phyloP scores from a whole-genome alignment of 805 yeast species.

The Candida ulmi region DNA sequence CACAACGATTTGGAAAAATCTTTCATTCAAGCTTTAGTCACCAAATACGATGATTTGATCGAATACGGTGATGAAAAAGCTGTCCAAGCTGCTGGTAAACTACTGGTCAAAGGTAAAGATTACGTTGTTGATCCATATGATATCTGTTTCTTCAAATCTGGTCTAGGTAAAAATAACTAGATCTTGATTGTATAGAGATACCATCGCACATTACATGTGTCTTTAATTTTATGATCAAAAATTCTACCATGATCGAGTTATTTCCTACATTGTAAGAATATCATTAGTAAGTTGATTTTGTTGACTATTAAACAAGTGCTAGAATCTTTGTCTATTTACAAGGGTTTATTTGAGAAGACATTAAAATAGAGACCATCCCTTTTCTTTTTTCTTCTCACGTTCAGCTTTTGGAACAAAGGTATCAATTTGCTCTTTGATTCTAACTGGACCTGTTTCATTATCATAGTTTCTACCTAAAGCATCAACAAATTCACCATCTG shows the following conservation, averaged over 20 bases:
- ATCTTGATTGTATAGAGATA: not conserved
- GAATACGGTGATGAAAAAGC: slow-evolving; percentile 77
- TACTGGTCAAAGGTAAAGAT: slow-evolving; percentile 88
- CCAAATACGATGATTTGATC: slow-evolving; percentile 74
- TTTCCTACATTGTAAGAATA: no score
- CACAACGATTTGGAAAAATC: slow-evolving; percentile 95
- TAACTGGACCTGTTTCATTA: slow-evolving; percentile 69
- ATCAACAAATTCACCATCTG: slow-evolving; percentile 94
- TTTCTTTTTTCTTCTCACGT: slow-evolving; percentile 57
- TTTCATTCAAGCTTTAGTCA: slow-evolving; percentile 89
- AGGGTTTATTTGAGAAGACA: no score
- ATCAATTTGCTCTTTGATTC: slow-evolving; percentile 69
- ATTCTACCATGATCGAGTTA: no score
- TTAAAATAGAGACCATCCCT: slow-evolving; percentile 43
- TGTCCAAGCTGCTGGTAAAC: slow-evolving; percentile 84
- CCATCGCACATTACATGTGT: no score
- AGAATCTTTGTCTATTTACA: no score
- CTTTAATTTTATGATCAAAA: no score
- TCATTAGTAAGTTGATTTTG: no score
- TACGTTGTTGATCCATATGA: slow-evolving; percentile 96
- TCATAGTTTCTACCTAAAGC: slow-evolving; percentile 90
- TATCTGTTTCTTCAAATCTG: slow-evolving; percentile 86
- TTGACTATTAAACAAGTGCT: no score
- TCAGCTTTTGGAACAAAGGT: slow-evolving; percentile 70
- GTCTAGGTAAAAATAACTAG: slow-evolving; percentile 73